Base-by-base conservation (phyloP, 1,284 basidiomycete species). In the Leccinum subrobustum region DNA sequence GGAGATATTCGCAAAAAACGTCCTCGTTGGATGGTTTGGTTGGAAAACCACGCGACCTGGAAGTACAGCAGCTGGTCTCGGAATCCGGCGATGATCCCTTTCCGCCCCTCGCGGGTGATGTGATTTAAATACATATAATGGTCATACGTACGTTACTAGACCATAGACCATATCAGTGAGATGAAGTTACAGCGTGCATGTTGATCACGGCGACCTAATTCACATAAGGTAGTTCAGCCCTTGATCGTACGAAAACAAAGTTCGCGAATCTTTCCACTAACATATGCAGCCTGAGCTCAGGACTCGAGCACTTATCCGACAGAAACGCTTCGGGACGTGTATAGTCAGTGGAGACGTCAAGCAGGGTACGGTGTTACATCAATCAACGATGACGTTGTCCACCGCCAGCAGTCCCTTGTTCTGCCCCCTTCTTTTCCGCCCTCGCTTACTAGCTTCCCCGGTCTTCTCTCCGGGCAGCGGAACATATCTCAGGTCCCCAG, bases 1-100 rank as follows among this genome's bases (percentile, higher is more conserved):
- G 25, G 96, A 99, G 77, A 95, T 99, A 60, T 96, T 98, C 70
- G 96, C 96, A 18, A 88, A 95, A 74, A 90, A 95, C 63, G 83
- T 94, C 14, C 78, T 97, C 18, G 81, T 88, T 56, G 81, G 83
- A 16, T 92, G 89, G 81, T 71, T 83, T 57, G 81, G 81, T 47
- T 82, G 80, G 80, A 76, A 70, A 63, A 55, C 67, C 7, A 55
- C 66, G 8, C 72, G 72, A 18, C 63, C 62, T 9, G 67, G 70
- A 56, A 48, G 64, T 20, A 69, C 52, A 0, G 73, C 72, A 4
- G 69, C 76, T 12, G 70, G 68, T 37, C 71, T 80, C 6, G 79
- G 79, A n/a, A 58, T 81, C 14, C 65, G 71, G 23, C 61, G 66
- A 27, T 74, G 61, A 65, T n/a, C 33, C 18, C 37, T 27, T 42